Evolutionary conservation across 2,329 filamentous ascomycete genomes (phyloP).

Genomic region (Colletotrichum sp.): DNA sequence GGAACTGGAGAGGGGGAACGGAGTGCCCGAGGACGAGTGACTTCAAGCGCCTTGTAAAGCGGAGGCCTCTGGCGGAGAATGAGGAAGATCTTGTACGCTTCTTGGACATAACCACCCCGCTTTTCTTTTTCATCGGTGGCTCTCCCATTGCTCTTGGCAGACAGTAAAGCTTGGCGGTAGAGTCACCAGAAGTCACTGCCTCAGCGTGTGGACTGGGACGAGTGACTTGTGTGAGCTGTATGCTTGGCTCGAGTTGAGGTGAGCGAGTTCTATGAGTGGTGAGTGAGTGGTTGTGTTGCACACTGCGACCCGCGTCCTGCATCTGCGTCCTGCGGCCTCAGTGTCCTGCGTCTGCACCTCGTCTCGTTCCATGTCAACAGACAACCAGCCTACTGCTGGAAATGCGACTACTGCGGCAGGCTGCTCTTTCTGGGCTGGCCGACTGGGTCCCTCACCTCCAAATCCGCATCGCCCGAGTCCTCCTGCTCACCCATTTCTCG

Average conservation of each 20-base stretch:
- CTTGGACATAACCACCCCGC: not conserved
- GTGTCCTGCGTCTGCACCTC: not conserved
- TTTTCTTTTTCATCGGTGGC: slow-evolving; percentile 10
- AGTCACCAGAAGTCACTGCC: not conserved
- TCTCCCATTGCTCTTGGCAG: slow-evolving; percentile 5
- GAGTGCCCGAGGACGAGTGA: slow-evolving; percentile 11
- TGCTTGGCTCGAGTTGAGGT: not conserved
- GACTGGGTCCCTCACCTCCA: not conserved
- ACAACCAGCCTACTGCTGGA: not conserved
- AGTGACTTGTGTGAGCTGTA: not conserved
- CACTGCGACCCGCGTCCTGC: not conserved
- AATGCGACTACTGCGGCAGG: not conserved
- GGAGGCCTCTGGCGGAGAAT: slow-evolving; percentile 21
- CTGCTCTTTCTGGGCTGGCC: not conserved
- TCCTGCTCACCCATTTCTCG: not conserved
- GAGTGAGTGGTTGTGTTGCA: not conserved
- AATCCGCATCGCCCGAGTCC: not conserved
- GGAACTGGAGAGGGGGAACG: not conserved
- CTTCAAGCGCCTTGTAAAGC: slow-evolving; percentile 2
- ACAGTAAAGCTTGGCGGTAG: slow-evolving; percentile 4
- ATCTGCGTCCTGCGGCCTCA: not conserved
- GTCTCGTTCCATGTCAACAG: not conserved
- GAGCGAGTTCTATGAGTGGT: not conserved
- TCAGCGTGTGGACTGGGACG: not conserved
- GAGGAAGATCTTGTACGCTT: slow-evolving; percentile 16